These are phyloP conservation scores for Furcasterigmium furcatum DNA, from an alignment of 2,329 filamentous ascomycete genomes.

Conservation along the genomic window DNA sequence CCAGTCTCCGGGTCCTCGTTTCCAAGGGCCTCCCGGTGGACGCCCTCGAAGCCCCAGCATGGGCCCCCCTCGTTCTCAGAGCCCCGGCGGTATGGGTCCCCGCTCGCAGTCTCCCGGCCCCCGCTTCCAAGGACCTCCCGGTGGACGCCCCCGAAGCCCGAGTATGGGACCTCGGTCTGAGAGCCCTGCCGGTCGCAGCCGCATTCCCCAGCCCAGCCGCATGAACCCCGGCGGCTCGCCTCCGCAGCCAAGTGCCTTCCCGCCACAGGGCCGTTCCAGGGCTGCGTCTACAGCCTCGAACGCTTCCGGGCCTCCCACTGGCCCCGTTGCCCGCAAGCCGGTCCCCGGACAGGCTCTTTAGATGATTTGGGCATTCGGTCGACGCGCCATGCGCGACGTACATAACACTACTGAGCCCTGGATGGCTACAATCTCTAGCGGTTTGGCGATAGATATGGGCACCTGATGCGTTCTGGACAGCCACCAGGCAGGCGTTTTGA, in stretches of 20 bases:
- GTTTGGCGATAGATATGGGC: conserved; percentile 12
- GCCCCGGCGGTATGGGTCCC: conserved; percentile 34
- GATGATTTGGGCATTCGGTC: background rate
- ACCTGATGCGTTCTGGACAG: conserved; percentile 13
- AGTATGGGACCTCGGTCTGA: conserved; percentile 34
- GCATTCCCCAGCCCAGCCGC: conserved; percentile 33
- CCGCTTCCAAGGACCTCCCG: conserved; percentile 23
- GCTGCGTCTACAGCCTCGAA: background rate
- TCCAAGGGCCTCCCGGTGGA: conserved; percentile 27
- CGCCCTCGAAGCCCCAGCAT: no score
- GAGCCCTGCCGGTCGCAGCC: conserved; percentile 41
- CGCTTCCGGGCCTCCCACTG: conserved; percentile 27
- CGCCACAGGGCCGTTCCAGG: background rate
- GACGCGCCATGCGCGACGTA: conserved; percentile 6
- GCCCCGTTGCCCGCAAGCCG: conserved; percentile 50
- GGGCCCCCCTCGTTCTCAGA: conserved; percentile 17
- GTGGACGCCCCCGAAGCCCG: conserved; percentile 36
- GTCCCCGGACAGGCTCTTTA: conserved; percentile 47
- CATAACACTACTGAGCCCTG: conserved; percentile 8
- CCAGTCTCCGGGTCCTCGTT: conserved; percentile 25
- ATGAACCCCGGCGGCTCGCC: conserved; percentile 37
- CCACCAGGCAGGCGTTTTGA: conserved; percentile 11
- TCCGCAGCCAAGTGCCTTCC: conserved; percentile 15
- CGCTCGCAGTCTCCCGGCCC: conserved; percentile 46
- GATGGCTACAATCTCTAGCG: conserved; percentile 11